Conservation (phyloP, 768 basidiomycete genomes). For the Leccinum broughii region DNA sequence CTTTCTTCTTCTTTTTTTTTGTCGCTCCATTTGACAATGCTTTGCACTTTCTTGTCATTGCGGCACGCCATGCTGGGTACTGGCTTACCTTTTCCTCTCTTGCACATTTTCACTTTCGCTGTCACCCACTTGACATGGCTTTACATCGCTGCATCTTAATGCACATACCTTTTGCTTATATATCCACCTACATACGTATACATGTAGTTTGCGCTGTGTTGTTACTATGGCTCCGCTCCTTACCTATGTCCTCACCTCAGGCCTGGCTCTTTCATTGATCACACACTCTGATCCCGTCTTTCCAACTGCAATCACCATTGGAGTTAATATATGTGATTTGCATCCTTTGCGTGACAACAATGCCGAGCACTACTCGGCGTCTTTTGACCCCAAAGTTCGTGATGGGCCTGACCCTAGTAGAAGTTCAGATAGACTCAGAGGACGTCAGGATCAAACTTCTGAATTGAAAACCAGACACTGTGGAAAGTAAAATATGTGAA, state of each 20-base stretch:
- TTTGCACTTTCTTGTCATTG: constrained; percentile 8
- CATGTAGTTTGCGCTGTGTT: constrained; percentile 9
- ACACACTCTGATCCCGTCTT: background rate
- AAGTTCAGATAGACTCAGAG: background rate
- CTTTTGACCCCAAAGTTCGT: background rate
- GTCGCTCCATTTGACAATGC: background rate
- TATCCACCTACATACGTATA: background rate
- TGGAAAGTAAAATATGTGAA: no score
- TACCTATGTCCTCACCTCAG: constrained; percentile 2
- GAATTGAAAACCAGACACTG: background rate
- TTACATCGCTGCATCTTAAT: constrained; percentile 1
- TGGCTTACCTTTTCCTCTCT: constrained; percentile 11
- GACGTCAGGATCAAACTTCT: background rate
- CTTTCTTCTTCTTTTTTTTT: background rate
- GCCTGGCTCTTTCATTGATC: background rate
- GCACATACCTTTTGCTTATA: background rate
- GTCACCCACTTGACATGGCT: constrained; percentile 20
- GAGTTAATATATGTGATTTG: background rate
- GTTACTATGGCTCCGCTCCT: background rate
- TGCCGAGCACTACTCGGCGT: background rate
- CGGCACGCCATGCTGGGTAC: constrained; percentile 16
- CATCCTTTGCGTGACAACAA: background rate
- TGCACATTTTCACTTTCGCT: background rate
- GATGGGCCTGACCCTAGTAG: background rate
- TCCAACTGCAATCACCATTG: background rate